phyloP scores from a whole-genome alignment of 169 alveolate genomes.

The Blepharisma undulans region DNA sequence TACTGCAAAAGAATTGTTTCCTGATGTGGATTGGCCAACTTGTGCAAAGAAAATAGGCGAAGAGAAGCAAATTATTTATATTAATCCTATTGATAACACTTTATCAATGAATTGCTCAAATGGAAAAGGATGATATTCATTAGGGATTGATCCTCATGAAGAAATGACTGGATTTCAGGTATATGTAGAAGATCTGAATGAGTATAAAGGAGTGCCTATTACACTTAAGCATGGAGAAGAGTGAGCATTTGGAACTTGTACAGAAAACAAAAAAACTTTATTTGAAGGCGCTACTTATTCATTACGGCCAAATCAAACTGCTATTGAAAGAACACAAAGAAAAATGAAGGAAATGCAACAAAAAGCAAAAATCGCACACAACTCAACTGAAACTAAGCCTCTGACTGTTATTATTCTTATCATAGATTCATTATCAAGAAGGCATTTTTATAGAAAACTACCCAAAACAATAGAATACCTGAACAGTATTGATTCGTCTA shows the following conservation, averaged over 20 bases:
- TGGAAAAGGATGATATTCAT: not conserved
- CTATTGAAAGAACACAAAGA: not conserved
- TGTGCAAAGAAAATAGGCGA: not conserved
- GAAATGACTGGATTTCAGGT: not conserved
- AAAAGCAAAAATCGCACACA: not conserved
- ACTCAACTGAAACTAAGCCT: not conserved
- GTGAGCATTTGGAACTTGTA: slow-evolving; percentile 34
- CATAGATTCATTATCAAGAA: slow-evolving; percentile 26
- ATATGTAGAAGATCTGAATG: not conserved
- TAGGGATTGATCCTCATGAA: not conserved
- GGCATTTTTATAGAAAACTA: slow-evolving; percentile 30
- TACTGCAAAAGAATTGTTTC: not conserved
- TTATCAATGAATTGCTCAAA: slow-evolving; percentile 16
- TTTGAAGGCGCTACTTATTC: slow-evolving; percentile 34
- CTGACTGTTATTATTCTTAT: slow-evolving; percentile 11
- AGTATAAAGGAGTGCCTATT: slow-evolving; percentile 20
- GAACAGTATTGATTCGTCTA: not conserved
- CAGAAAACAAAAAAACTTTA: not conserved
- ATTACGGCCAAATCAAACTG: not conserved
- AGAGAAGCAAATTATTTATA: slow-evolving; percentile 22
- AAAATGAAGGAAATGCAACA: slow-evolving; percentile 19
- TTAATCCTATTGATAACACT: not conserved
- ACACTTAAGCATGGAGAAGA: slow-evolving; percentile 13
- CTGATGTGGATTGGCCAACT: not conserved
- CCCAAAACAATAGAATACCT: slow-evolving; percentile 16